Evolutionary conservation across 495 filamentous ascomycete genomes (phyloP).

Genomic region (Copromyces sp.): DNA sequence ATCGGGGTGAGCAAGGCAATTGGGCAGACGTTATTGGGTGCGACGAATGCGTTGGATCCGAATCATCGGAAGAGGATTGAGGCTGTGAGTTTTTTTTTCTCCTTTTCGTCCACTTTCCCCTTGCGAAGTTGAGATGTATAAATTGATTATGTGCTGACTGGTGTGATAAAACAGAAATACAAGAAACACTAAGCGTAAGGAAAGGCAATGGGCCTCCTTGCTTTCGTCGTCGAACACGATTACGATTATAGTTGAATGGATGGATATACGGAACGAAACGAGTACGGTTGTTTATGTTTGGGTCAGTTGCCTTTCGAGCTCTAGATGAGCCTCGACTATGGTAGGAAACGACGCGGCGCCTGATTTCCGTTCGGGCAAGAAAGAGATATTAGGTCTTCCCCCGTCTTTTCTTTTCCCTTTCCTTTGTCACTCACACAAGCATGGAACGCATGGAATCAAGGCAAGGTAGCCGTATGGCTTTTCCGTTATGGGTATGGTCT

Average conservation of each 20-base stretch:
- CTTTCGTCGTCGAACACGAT: background rate
- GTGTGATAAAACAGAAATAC: slow-evolving; percentile 8
- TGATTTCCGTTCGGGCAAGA: background rate
- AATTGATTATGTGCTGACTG: slow-evolving; percentile 3
- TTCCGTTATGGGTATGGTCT: background rate
- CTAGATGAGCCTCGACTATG: background rate
- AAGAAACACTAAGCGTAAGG: slow-evolving; percentile 6
- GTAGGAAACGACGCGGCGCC: background rate
- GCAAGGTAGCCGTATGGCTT: background rate
- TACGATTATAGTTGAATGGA: background rate
- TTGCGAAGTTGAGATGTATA: background rate
- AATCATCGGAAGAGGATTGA: slow-evolving; percentile 73
- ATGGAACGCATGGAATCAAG: background rate
- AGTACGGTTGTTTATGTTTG: background rate
- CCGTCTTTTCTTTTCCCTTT: background rate
- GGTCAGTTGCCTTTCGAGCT: background rate
- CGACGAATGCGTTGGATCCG: slow-evolving; percentile 87
- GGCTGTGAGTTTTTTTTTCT: slow-evolving; percentile 52
- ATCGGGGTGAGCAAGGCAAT: slow-evolving; percentile 87
- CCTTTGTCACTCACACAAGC: background rate
- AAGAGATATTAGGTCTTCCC: background rate
- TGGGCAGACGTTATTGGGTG: slow-evolving; percentile 79
- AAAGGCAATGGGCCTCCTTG: background rate
- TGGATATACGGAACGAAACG: background rate
- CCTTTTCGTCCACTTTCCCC: background rate